Conservation (phyloP, 2,329 filamentous ascomycete species). For the Coleophoma crateriformis region DNA sequence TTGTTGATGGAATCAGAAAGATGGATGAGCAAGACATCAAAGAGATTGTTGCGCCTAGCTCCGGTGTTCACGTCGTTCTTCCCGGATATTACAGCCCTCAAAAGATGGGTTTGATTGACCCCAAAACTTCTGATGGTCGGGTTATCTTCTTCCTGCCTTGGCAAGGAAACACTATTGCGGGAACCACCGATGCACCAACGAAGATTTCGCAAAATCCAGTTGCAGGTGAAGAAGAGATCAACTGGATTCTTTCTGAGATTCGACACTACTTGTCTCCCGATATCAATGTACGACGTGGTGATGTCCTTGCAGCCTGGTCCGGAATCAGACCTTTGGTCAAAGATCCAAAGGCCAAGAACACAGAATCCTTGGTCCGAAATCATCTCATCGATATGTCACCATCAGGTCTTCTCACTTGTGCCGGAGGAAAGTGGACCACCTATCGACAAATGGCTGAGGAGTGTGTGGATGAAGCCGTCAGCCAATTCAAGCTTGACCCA, state of each 20-base stretch:
- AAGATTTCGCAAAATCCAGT: slow-evolving; percentile 68
- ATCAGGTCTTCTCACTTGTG: slow-evolving; percentile 77
- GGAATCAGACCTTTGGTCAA: slow-evolving; percentile 83
- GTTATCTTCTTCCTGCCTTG: slow-evolving; percentile 92
- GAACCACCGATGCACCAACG: slow-evolving; percentile 77
- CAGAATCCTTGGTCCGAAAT: slow-evolving; percentile 81
- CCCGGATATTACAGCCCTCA: slow-evolving; percentile 82
- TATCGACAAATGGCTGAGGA: slow-evolving; percentile 93
- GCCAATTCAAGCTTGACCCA: slow-evolving; percentile 58
- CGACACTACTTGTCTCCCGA: slow-evolving; percentile 76
- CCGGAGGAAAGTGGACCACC: slow-evolving; percentile 89
- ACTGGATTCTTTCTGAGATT: slow-evolving; percentile 83
- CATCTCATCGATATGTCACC: slow-evolving; percentile 76
- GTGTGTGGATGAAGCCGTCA: slow-evolving; percentile 75
- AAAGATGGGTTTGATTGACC: slow-evolving; percentile 85
- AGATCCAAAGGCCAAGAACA: slow-evolving; percentile 80
- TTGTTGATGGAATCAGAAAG: slow-evolving; percentile 79
- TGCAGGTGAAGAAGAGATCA: slow-evolving; percentile 77
- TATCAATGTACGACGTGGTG: slow-evolving; percentile 77
- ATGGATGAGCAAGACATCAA: slow-evolving; percentile 69
- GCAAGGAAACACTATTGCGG: slow-evolving; percentile 89
- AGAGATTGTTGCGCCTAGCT: slow-evolving; percentile 80
- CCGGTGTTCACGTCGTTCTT: slow-evolving; percentile 80
- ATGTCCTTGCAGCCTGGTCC: slow-evolving; percentile 87
- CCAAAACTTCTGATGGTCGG: slow-evolving; percentile 78